A percentile compares a stretch with the other conserved stretches of the same genome.
phyloP scores from a whole-genome alignment of 345 rosid genomes.

The Moricandia arvensis region DNA sequence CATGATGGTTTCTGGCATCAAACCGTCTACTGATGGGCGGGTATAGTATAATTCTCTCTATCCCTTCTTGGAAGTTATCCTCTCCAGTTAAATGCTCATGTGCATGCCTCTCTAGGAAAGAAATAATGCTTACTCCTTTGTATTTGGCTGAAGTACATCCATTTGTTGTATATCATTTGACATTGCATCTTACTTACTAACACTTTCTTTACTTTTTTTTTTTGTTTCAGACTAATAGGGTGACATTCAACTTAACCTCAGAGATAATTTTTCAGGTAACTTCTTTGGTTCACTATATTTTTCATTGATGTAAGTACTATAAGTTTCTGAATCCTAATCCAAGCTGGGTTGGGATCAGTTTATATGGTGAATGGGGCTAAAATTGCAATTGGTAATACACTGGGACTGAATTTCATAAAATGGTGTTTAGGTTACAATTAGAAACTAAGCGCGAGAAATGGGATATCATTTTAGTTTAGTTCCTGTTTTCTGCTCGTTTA shows the following conservation, averaged over 20 bases:
- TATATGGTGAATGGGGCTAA: background rate
- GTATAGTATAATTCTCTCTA: constrained; percentile 43
- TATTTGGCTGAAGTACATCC: constrained; percentile 15
- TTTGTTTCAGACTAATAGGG: constrained; percentile 77
- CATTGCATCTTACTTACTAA: constrained; percentile 1
- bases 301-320: background rate
- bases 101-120: background rate
- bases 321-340: constrained; percentile 16
- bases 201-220: background rate
- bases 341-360: background rate
- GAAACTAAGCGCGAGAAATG: background rate
- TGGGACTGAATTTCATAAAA: background rate
- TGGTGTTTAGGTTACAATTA: background rate
- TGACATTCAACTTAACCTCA: constrained; percentile 52
- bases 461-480: background rate
- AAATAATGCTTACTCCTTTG: background rate
- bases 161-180: background rate
- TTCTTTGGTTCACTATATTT: constrained; percentile 16
- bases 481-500: background rate
- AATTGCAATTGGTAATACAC: background rate
- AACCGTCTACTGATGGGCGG: constrained; percentile 83
- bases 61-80: constrained; percentile 1
- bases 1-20: constrained; percentile 77
- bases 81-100: background rate
- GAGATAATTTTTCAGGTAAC: constrained; percentile 67